Conservation (phyloP, 2,329 filamentous ascomycete species). For the Phialophora verrucosa region DNA sequence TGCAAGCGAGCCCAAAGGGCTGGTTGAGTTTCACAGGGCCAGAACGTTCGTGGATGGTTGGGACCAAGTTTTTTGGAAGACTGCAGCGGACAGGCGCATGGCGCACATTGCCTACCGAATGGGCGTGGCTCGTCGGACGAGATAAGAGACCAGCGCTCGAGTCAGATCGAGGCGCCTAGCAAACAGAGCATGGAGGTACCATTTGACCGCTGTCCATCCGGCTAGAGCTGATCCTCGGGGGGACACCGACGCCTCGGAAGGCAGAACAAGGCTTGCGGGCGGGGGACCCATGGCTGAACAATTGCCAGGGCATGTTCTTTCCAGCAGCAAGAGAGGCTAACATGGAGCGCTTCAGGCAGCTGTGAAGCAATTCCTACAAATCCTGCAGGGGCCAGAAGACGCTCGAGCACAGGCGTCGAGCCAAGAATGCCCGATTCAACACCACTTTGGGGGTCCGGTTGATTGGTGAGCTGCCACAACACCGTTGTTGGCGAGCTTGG, state of each 20-base stretch:
- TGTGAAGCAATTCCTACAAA: background rate
- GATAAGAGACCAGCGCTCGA: slow-evolving; percentile 13
- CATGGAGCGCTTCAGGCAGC: background rate
- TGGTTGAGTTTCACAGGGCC: slow-evolving; percentile 21
- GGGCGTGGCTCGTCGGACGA: slow-evolving; percentile 4
- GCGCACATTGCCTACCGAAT: background rate
- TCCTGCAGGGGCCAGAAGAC: background rate
- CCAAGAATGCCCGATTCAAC: background rate
- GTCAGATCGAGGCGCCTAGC: background rate
- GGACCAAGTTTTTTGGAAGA: slow-evolving; percentile 1
- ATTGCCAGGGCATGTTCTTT: background rate
- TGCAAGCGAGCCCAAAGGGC: slow-evolving; percentile 21
- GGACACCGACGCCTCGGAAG: background rate
- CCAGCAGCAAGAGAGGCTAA: background rate
- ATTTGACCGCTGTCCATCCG: background rate
- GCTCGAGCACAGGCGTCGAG: background rate
- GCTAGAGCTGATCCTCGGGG: background rate
- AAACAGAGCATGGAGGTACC: slow-evolving; percentile 1
- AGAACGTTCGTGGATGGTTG: slow-evolving; percentile 11
- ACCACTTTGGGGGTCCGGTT: too few species aligned
- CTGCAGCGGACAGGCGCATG: background rate
- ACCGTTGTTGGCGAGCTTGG: slow-evolving; percentile 8
- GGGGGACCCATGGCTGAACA: slow-evolving; percentile 4
- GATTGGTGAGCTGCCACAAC: background rate
- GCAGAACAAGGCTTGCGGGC: slow-evolving; percentile 6